Evolutionary conservation across 345 rosid genomes (phyloP).

Genomic region (Noccaea bulbosa): DNA sequence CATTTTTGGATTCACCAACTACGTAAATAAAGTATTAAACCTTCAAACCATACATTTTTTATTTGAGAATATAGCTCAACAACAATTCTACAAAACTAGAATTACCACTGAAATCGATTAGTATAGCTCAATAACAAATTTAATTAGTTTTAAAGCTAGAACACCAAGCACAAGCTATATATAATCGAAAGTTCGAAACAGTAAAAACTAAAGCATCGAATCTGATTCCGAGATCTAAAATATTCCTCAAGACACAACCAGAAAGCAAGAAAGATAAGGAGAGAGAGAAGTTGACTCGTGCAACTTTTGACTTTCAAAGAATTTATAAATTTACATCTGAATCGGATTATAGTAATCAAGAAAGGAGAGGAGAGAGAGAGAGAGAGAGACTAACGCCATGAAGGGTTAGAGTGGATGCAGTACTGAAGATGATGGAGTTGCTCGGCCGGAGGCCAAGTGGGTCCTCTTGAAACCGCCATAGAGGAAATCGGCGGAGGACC

Average conservation of each 20-base stretch:
- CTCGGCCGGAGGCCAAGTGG: constrained; percentile 83
- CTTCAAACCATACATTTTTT: neutral
- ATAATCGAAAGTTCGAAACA: constrained; percentile 3
- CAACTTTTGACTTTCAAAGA: constrained; percentile 37
- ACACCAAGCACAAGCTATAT: neutral
- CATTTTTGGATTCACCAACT: constrained; percentile 5
- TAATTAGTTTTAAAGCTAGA: neutral
- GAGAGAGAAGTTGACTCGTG: constrained; percentile 25
- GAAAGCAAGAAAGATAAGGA: constrained; percentile 26
- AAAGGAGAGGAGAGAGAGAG: neutral
- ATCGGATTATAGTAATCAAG: constrained; percentile 32
- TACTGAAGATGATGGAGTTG: constrained; percentile 88
- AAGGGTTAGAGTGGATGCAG: constrained; percentile 98
- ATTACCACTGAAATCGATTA: neutral
- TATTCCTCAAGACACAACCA: constrained; percentile 5
- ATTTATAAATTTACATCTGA: constrained; percentile 23
- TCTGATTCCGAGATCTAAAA: constrained; percentile 45
- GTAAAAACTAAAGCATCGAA: constrained; percentile 9
- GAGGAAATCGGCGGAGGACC: constrained; percentile 51
- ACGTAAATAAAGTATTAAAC: constrained; percentile 1
- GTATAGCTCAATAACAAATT: neutral
- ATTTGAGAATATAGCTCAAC: neutral
- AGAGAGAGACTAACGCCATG: constrained; percentile 80
- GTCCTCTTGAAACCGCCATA: constrained; percentile 56
- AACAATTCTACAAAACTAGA: neutral